Evolutionary conservation across 371 early-diverging fungal genomes (phyloP), one percentile per base, ranked within the genome.

Genomic region (Mycotypha africana): DNA sequence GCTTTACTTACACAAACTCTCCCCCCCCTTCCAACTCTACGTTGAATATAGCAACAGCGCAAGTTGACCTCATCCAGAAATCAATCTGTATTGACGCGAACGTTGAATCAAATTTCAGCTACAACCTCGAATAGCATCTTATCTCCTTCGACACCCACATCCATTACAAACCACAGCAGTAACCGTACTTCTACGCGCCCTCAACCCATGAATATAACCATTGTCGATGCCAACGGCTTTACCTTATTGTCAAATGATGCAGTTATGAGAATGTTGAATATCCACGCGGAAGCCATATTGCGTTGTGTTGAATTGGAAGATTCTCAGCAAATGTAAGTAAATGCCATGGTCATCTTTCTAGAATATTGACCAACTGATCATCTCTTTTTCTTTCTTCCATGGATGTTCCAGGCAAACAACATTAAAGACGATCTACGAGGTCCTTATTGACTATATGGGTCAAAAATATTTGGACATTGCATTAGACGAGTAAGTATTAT

Each of bases 281-380:
- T 92, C 26, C 95, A 96, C 62, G 78, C 89, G 1, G 95, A 93
- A 60, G 84, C 91, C 7, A 76, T 92, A 31, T 66, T 80, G 20
- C 79, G 97, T 19, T 89, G 92, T 44, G 78, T 85, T 15, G 91
- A 92, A 56, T 68, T 95, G 35, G 78, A 83, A 28, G 79, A 79
- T 50, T 56, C 80, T 12, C 69, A 77, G 38, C 88, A 88, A 48
- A 54, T 85, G 84, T 84, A 67, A 37, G 23, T 7, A 9, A 16
- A 49, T 3, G 21, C 20, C 0, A 19, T 17, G 7, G 6, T 8
- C 23, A 14, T 24, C 4, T 34, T 22, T 15, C 22, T 19, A 11
- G 3, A 32, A n/a, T 24, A 32, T 28, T 34, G 6, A n/a, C n/a
- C 20, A 23, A 33, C 19, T 25, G 21, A 31, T 30, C 22, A 42